Base-by-base conservation (phyloP, 192 early-diverging fungal genomes). In the Coemansia sp. region DNA sequence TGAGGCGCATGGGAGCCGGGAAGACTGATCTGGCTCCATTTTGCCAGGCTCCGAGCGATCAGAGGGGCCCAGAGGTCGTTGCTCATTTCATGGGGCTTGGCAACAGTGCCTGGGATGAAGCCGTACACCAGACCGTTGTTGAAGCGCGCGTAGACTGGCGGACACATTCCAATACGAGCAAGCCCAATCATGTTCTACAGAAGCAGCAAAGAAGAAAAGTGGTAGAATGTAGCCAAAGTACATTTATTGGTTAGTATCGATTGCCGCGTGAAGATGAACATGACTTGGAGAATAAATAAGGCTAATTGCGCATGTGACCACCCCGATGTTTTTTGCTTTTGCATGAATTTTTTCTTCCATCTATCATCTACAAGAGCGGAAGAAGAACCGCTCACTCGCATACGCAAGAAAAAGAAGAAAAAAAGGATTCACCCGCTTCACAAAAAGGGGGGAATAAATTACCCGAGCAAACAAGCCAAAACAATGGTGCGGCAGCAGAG, bases 61-160 rank as follows among this genome's bases (percentile, higher is more conserved):
- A 95, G 87, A 11, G 76, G 61, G 19, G 91, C 89, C 75, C 88
- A 91, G 72, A 88, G 82, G 6, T 83, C 77, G 66, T 90, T 85
- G 15, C 88, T 70, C 92, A 98, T 92, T 45, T 94, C 90, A 3
- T 87, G 78, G 19, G 90, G 88, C 57, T 83, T 78, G 64, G 90
- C 88, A 0, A 91, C 89, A 10, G 78, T 79, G 6, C 95, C 94
- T 9, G 87, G 81, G 22, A 95, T 87, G 62, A 78, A 98, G 4
- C 96, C 96, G 76, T 98, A 97, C 21, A 96, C 89, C 3, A 98
- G 71, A 6, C 96, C 96, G 78, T 97, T 97, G n/a, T 84, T 73
- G 76, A 98, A 97, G 26, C 89, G 86, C 18, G 89, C 94, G 73
- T 94, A 91, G 0, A 97, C 71, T 19, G 88, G 88, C 19, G 94